Evolutionary conservation across 345 rosid genomes (phyloP), one percentile per base, ranked within the genome.

Genomic region (Ceriops decandra): DNA sequence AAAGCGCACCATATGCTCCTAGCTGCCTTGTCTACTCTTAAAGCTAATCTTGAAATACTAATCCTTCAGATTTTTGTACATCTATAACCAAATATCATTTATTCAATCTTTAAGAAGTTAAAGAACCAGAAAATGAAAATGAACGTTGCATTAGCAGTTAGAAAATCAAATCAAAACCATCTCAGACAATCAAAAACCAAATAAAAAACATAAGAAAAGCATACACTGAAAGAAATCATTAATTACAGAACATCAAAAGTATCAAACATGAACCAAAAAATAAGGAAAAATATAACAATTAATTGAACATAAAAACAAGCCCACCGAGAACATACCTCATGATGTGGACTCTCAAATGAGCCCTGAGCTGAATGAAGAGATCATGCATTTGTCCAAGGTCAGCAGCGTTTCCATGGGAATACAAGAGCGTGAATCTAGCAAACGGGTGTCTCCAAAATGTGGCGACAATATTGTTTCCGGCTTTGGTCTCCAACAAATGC

Each of bases 321-420:
- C 49, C 49, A 56, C 59, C 31, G 11, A 56, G 28, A 10, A 21
- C 36, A 24, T 62, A 90, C 99, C 99, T 85, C 98, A 91, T 91
- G 70, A 95, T 88, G 77, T 95, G 91, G 83, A 95, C 88, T 11
- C 97, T 85, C 33, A 95, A 85, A 76, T 90, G 99, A 75, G 95
- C 93, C 83, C 98, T 83, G 63, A 95, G 99, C 81, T 91, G 96
- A 60, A 88, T 81, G 85, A 95, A 95, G 63, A 91, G 95, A 79
- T 95, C 96, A 36, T 82, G 85, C 98, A 95, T 95, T 79, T 91
- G 96, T 21, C 99, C 98, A 68, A 95, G 86, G 70, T 93, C 98
- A 63, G 97, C 97, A 26, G 98, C 98, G 76, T 93, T 93, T 63
- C 98, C 98, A 75, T 93, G 98, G 1, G 98, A 93, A 72, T 91